Evolutionary conservation across 1,139 yeast genomes (phyloP).

Genomic region (Suhomyces bokatorum): DNA sequence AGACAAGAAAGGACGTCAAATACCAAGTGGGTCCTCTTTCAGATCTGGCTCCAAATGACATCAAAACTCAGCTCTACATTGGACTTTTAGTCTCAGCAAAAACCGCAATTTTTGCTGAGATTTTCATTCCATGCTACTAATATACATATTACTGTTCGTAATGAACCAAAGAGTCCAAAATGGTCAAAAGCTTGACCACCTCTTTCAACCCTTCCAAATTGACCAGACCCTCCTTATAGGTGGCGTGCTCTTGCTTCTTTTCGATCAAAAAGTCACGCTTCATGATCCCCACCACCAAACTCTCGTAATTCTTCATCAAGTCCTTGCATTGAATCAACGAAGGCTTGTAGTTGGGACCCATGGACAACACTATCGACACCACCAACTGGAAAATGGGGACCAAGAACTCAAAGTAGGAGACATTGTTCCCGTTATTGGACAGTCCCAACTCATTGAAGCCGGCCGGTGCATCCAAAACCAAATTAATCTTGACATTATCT

Average conservation of each 20-base stretch:
- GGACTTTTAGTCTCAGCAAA: not conserved
- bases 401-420: conserved; percentile 67
- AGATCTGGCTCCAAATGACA: too few relatives aligned
- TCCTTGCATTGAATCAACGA: conserved; percentile 57
- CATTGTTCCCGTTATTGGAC: conserved; percentile 19
- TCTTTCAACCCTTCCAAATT: conserved; percentile 42
- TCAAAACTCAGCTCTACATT: too few relatives aligned
- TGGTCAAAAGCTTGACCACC: conserved; percentile 56
- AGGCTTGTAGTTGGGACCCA: conserved; percentile 75
- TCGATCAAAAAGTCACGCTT: conserved; percentile 62
- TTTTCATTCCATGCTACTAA: not conserved
- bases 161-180: conserved; percentile 55
- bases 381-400: conserved; percentile 79
- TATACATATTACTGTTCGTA: conserved; percentile 8
- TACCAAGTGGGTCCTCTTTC: too few relatives aligned
- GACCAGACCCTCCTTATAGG: conserved; percentile 23
- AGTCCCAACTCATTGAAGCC: conserved; percentile 28
- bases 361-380: conserved; percentile 64
- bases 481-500: conserved; percentile 34
- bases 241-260: conserved; percentile 19
- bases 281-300: conserved; percentile 63
- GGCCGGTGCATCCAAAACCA: conserved; percentile 55
- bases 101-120: not conserved
- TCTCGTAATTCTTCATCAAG: conserved; percentile 55
- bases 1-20: not conserved